A percentile compares a stretch with the other conserved stretches of the same genome.
These are phyloP conservation scores for Isoetes taiwanensis DNA, from an alignment of 75 land plant genomes.

Conservation along the genomic window DNA sequence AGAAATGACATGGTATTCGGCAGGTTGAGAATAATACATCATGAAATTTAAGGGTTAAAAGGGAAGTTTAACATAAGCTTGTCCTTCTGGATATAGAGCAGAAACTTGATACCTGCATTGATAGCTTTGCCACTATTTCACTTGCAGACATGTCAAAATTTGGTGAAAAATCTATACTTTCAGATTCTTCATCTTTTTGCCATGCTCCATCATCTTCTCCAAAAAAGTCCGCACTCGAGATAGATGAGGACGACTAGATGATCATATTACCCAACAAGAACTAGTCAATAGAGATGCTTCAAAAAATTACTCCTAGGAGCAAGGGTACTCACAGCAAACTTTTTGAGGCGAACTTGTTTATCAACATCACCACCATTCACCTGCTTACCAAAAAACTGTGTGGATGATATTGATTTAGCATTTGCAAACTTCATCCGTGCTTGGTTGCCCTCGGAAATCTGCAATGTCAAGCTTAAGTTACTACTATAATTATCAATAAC, in stretches of 20 bases:
- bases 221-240: constrained; percentile 96
- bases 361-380: constrained; percentile 37
- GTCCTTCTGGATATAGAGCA: no score
- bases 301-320: neutral
- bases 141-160: constrained; percentile 70
- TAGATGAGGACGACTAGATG: constrained; percentile 67
- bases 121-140: constrained; percentile 64
- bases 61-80: no score
- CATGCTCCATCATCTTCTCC: no score
- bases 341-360: constrained; percentile 52
- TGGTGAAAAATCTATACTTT: constrained; percentile 27
- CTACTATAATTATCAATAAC: neutral
- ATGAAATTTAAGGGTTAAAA: no score
- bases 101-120: constrained; percentile 96
- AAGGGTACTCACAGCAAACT: constrained; percentile 56
- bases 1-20: no score
- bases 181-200: constrained; percentile 10
- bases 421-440: constrained; percentile 92
- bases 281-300: neutral
- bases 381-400: constrained; percentile 81
- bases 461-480: constrained; percentile 6
- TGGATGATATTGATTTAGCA: constrained; percentile 95
- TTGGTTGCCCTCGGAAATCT: constrained; percentile 82
- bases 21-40: no score
- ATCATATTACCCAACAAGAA: no score